Evolutionary conservation across 208 protist genomes (phyloP).

Genomic region (Vickermania ingenoplastis): DNA sequence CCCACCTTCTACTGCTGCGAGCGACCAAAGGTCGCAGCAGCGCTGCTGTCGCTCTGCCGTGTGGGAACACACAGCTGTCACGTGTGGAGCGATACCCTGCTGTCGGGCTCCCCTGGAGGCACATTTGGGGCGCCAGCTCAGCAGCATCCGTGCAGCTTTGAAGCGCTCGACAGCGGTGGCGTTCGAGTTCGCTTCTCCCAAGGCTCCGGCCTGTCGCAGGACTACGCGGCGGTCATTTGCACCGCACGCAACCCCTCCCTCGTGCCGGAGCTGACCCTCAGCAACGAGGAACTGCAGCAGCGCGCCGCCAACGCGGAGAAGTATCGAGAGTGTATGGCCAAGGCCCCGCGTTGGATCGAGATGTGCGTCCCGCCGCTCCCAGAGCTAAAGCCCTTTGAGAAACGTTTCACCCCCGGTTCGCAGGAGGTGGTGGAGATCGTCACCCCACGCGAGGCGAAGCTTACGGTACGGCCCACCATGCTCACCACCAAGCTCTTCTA

Average conservation of each 20-base stretch:
- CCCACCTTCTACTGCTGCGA: conserved; percentile 92
- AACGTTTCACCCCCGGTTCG: conserved; percentile 84
- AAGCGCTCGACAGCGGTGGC: conserved; percentile 68
- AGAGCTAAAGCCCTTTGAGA: conserved; percentile 74
- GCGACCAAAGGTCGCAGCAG: conserved; percentile 70
- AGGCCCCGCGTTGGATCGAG: conserved; percentile 83
- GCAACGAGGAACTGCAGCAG: conserved; percentile 77
- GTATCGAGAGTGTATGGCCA: conserved; percentile 48
- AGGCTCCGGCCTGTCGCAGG: conserved; percentile 52
- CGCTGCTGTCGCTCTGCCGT: conserved; percentile 76
- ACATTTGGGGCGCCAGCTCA: neutral
- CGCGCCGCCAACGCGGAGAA: conserved; percentile 69
- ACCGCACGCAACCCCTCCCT: conserved; percentile 63
- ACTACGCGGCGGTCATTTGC: conserved; percentile 86
- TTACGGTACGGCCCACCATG: conserved; percentile 88
- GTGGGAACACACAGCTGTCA: conserved; percentile 78
- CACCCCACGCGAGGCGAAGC: conserved; percentile 81
- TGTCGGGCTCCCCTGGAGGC: conserved; percentile 25
- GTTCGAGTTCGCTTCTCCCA: conserved; percentile 74
- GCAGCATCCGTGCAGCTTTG: conserved; percentile 14
- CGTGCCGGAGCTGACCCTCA: conserved; percentile 74
- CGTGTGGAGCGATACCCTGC: conserved; percentile 64
- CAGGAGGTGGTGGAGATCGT: conserved; percentile 88
- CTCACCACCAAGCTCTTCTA: conserved; percentile 90
- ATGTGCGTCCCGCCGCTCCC: conserved; percentile 83